Conservation (phyloP, 805 yeast species). For the Candida nanaspora region DNA sequence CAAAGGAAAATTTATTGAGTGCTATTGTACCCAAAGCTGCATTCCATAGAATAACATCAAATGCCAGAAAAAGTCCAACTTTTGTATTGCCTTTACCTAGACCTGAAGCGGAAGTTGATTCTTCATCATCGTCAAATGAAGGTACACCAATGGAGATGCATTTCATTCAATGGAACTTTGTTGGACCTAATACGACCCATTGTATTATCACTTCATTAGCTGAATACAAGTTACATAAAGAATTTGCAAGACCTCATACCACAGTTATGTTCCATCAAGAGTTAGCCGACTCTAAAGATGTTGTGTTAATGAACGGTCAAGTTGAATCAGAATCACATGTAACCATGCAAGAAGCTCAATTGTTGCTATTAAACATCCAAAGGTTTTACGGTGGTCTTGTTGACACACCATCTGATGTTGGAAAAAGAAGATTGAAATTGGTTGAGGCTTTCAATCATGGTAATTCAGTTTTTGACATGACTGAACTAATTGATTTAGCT, state of each 20-base stretch:
- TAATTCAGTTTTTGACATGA: conserved; percentile 54
- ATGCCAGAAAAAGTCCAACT: conserved; percentile 68
- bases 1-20: conserved; percentile 49
- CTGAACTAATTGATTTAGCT: conserved; percentile 62
- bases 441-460: conserved; percentile 69
- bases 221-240: conserved; percentile 84
- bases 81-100: conserved; percentile 90
- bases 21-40: conserved; percentile 55
- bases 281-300: conserved; percentile 45
- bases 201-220: conserved; percentile 87
- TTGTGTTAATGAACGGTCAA: conserved; percentile 81
- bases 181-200: conserved; percentile 76
- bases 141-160: conserved; percentile 62
- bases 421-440: conserved; percentile 45
- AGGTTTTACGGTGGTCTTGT: conserved; percentile 73
- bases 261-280: conserved; percentile 85
- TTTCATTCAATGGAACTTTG: conserved; percentile 89
- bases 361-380: conserved; percentile 68
- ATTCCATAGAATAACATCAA: conserved; percentile 54
- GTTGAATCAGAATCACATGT: conserved; percentile 67
- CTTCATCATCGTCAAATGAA: conserved; percentile 4
- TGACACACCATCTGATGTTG: conserved; percentile 31
- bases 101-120: conserved; percentile 27
- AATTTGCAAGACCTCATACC: conserved; percentile 93
- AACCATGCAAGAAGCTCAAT: conserved; percentile 68